These are phyloP conservation scores for Prototheca wickerhamii DNA, from an alignment of 163 green algal genomes.

Conservation along the genomic window DNA sequence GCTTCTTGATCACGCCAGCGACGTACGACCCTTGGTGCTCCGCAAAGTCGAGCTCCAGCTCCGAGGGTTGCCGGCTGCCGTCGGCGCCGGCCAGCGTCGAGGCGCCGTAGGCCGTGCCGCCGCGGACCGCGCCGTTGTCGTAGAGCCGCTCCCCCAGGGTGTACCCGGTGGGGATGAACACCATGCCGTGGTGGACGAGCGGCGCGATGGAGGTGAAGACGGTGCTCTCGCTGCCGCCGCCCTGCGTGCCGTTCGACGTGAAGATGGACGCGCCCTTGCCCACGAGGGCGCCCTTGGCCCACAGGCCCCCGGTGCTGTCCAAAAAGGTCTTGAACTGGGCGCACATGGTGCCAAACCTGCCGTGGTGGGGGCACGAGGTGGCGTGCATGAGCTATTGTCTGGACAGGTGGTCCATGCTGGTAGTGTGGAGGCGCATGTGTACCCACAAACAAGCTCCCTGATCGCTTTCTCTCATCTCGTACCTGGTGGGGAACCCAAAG, in stretches of 20 bases:
- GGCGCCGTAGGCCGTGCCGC: slow-evolving; percentile 64
- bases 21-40: slow-evolving; percentile 42
- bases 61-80: slow-evolving; percentile 51
- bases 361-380: background rate
- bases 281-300: slow-evolving; percentile 58
- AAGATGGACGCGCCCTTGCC: slow-evolving; percentile 73
- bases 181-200: slow-evolving; percentile 82
- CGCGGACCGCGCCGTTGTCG: slow-evolving; percentile 39
- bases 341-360: slow-evolving; percentile 18
- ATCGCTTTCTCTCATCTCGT: no score
- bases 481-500: slow-evolving; percentile 80
- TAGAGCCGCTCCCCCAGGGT: slow-evolving; percentile 29
- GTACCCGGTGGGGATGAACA: slow-evolving; percentile 71
- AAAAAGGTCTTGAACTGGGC: slow-evolving; percentile 67
- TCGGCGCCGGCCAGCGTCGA: slow-evolving; percentile 56
- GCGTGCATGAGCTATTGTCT: no score
- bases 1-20: slow-evolving; percentile 39
- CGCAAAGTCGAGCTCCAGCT: slow-evolving; percentile 54
- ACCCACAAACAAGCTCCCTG: no score
- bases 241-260: slow-evolving; percentile 55
- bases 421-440: no score
- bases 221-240: slow-evolving; percentile 59
- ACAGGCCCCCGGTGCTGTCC: slow-evolving; percentile 71
- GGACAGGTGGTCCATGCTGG: no score
- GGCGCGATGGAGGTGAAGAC: slow-evolving; percentile 49